These are phyloP conservation scores for Dipteronia sinensis DNA, from an alignment of 345 rosid species.

Conservation along the genomic window DNA sequence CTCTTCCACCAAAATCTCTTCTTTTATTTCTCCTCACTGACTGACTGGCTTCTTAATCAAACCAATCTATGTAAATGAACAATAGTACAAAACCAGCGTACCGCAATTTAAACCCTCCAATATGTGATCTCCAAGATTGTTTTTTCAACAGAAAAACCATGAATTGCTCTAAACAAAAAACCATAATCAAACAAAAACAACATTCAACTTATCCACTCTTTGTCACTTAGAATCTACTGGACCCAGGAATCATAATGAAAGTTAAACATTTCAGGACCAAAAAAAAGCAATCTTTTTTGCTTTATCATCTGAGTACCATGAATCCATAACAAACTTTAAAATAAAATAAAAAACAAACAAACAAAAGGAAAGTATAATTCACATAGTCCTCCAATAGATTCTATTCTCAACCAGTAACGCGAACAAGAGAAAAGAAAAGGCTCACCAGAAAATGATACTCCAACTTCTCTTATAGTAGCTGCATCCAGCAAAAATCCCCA, in stretches of 20 bases:
- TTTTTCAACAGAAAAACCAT: constrained; percentile 4
- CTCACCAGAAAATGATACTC: constrained; percentile 23
- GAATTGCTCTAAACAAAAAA: constrained; percentile 2
- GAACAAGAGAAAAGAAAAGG: constrained; percentile 17
- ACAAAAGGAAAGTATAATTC: constrained; percentile 12
- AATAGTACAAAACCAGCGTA: constrained; percentile 14
- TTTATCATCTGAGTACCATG: constrained; percentile 15
- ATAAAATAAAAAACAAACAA: not conserved
- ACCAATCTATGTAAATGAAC: constrained; percentile 15
- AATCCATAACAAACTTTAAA: not conserved
- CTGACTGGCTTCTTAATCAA: constrained; percentile 15
- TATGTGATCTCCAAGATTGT: constrained; percentile 13
- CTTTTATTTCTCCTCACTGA: constrained; percentile 17
- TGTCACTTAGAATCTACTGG: constrained; percentile 32
- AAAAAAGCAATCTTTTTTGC: constrained; percentile 6
- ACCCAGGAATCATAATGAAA: constrained; percentile 33
- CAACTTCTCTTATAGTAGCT: constrained; percentile 10
- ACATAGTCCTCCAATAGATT: constrained; percentile 9
- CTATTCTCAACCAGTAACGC: constrained; percentile 25
- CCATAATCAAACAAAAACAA: constrained; percentile 24
- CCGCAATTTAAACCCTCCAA: constrained; percentile 14
- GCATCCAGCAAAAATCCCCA: not conserved
- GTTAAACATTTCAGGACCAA: constrained; percentile 20
- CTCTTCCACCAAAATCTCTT: constrained; percentile 16
- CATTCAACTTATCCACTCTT: constrained; percentile 8